Conservation (phyloP, 1,284 basidiomycete genomes). For the Ustilago esculenta region DNA sequence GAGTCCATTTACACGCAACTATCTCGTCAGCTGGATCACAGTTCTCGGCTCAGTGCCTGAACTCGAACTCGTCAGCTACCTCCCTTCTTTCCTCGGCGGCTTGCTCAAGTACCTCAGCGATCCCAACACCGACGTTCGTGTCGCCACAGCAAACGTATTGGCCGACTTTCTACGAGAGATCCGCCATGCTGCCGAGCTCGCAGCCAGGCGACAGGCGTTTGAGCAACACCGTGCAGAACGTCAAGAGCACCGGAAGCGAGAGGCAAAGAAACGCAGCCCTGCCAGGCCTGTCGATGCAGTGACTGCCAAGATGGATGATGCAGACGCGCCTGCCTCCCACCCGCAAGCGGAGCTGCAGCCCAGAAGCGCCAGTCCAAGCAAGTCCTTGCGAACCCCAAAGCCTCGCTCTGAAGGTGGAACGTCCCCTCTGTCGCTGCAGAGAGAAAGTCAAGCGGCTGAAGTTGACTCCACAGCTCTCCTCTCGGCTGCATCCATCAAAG, state of each 20-base stretch:
- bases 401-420: conserved; percentile 15
- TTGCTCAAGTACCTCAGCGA: conserved; percentile 91
- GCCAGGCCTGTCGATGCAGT: not conserved
- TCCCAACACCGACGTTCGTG: conserved; percentile 89
- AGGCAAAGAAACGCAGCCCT: conserved; percentile 70
- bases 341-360: conserved; percentile 31
- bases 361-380: conserved; percentile 29
- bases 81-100: conserved; percentile 94
- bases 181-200: conserved; percentile 56
- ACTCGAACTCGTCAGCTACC: conserved; percentile 89
- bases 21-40: conserved; percentile 94
- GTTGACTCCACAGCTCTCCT: not conserved
- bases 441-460: not conserved
- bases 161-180: conserved; percentile 91
- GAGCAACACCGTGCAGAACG: conserved; percentile 35
- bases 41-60: conserved; percentile 97
- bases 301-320: not conserved
- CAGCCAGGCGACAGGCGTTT: conserved; percentile 22
- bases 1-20: conserved; percentile 94
- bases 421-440: conserved; percentile 19
- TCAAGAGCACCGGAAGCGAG: conserved; percentile 66
- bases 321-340: conserved; percentile 69
- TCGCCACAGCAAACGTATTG: conserved; percentile 88
- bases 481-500: not conserved
- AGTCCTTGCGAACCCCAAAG: conserved; percentile 16